These are phyloP conservation scores for Craspedostauros australis DNA, from an alignment of 108 stramenopile species.

Conservation along the genomic window DNA sequence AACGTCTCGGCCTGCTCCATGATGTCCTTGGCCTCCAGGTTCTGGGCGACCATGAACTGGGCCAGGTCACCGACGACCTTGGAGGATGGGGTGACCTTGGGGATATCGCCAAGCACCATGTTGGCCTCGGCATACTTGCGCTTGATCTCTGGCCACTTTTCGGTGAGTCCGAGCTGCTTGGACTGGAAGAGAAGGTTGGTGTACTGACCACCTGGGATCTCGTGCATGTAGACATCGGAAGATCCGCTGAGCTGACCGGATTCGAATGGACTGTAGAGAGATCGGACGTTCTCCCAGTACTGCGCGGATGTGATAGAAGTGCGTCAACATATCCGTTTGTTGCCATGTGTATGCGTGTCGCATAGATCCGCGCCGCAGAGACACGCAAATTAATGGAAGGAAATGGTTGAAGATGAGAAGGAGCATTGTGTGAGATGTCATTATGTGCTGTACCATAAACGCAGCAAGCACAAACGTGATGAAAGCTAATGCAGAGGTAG, in stretches of 20 bases:
- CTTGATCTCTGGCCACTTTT: conserved; percentile 86
- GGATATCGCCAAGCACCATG: conserved; percentile 88
- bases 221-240: conserved; percentile 91
- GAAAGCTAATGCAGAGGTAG: no score
- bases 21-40: conserved; percentile 74
- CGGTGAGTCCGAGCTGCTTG: conserved; percentile 88
- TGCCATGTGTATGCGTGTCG: no score
- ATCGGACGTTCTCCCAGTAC: conserved; percentile 89
- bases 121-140: conserved; percentile 88
- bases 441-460: no score
- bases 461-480: no score
- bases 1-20: conserved; percentile 83
- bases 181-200: conserved; percentile 94
- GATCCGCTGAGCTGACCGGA: conserved; percentile 82
- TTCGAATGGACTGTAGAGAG: conserved; percentile 91
- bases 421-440: no score
- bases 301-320: no score
- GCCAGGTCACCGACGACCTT: conserved; percentile 96
- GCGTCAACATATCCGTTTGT: no score
- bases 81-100: conserved; percentile 93
- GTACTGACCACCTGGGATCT: conserved; percentile 96
- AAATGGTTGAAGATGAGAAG: no score
- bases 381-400: not conserved
- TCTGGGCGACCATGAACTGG: conserved; percentile 90
- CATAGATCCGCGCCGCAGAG: not conserved